These are phyloP conservation scores for Fusarium luffae DNA, from an alignment of 2,329 filamentous ascomycete genomes.

Conservation along the genomic window DNA sequence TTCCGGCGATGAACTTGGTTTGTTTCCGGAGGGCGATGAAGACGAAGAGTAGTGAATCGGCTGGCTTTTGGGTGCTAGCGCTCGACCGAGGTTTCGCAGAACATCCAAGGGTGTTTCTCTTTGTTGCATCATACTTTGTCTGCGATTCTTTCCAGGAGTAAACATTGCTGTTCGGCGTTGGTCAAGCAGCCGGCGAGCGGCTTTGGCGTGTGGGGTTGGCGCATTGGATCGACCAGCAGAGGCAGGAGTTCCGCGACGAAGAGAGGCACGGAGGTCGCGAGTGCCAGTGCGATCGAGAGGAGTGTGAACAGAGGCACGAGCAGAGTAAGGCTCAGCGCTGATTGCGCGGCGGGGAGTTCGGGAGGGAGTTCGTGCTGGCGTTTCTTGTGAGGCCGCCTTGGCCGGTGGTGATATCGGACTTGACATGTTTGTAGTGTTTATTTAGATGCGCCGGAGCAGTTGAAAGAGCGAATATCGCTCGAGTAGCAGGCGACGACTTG, in stretches of 20 bases:
- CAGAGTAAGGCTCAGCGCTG: slow-evolving; percentile 54
- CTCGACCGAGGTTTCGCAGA: slow-evolving; percentile 64
- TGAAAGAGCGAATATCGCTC: neutral
- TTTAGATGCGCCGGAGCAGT: slow-evolving; percentile 17
- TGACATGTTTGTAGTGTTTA: slow-evolving; percentile 29
- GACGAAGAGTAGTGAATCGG: slow-evolving; percentile 61
- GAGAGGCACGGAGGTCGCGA: slow-evolving; percentile 53
- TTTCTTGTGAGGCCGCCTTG: slow-evolving; percentile 26
- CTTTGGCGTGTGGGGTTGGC: slow-evolving; percentile 70
- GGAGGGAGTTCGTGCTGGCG: slow-evolving; percentile 35
- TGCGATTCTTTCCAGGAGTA: slow-evolving; percentile 68
- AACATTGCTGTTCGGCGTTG: slow-evolving; percentile 68
- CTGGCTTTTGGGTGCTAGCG: slow-evolving; percentile 62
- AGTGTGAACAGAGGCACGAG: slow-evolving; percentile 55
- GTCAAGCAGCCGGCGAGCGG: slow-evolving; percentile 68
- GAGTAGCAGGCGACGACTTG: neutral
- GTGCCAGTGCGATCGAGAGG: slow-evolving; percentile 54
- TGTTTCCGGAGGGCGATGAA: slow-evolving; percentile 48
- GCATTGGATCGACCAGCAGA: slow-evolving; percentile 58
- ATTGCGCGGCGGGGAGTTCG: slow-evolving; percentile 47
- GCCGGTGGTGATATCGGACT: slow-evolving; percentile 27
- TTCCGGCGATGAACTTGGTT: slow-evolving; percentile 45
- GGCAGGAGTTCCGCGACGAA: slow-evolving; percentile 57
- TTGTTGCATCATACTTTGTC: slow-evolving; percentile 67
- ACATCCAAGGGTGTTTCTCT: slow-evolving; percentile 66